A percentile compares a stretch with the other conserved stretches of the same genome.
These are phyloP conservation scores for Aspergillus mulundensis DNA, from an alignment of 495 filamentous ascomycete species.

Conservation along the genomic window DNA sequence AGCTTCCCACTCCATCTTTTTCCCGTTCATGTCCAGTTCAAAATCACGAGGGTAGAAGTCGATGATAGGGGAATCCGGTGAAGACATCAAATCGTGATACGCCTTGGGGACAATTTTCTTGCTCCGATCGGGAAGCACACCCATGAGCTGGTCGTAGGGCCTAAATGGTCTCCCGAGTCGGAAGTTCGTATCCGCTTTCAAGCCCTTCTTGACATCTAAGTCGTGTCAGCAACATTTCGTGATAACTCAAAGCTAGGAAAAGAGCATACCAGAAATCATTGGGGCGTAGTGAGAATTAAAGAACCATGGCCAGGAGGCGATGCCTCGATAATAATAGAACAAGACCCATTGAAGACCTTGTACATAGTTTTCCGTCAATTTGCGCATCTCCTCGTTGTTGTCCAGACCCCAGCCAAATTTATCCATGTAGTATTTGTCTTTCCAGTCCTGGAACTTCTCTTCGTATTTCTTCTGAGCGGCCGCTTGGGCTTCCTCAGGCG, in stretches of 20 bases:
- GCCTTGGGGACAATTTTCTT: constrained; percentile 88
- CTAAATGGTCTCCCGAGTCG: constrained; percentile 88
- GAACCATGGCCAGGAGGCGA: constrained; percentile 98
- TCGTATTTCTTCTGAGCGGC: constrained; percentile 80
- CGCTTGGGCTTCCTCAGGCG: constrained; percentile 69
- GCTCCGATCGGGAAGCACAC: constrained; percentile 92
- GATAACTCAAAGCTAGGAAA: not conserved
- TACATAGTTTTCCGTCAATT: constrained; percentile 92
- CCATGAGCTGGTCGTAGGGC: constrained; percentile 97
- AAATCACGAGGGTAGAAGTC: constrained; percentile 99
- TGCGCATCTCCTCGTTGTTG: constrained; percentile 74
- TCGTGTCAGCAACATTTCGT: constrained; percentile 1
- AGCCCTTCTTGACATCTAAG: constrained; percentile 79
- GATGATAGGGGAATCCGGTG: constrained; percentile 86
- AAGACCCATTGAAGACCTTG: constrained; percentile 98
- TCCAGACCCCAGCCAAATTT: constrained; percentile 90
- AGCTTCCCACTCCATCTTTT: constrained; percentile 99
- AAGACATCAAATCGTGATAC: constrained; percentile 91
- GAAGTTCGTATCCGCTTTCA: constrained; percentile 87
- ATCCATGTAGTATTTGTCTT: constrained; percentile 81
- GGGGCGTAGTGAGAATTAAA: constrained; percentile 96
- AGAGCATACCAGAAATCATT: constrained; percentile 75
- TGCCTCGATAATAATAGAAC: constrained; percentile 95
- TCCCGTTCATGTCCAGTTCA: constrained; percentile 98
- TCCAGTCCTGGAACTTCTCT: constrained; percentile 84